Evolutionary conservation across 73 alveolate species (phyloP), one percentile per base, ranked within the genome.

Genomic region (Uronychia binucleata): DNA sequence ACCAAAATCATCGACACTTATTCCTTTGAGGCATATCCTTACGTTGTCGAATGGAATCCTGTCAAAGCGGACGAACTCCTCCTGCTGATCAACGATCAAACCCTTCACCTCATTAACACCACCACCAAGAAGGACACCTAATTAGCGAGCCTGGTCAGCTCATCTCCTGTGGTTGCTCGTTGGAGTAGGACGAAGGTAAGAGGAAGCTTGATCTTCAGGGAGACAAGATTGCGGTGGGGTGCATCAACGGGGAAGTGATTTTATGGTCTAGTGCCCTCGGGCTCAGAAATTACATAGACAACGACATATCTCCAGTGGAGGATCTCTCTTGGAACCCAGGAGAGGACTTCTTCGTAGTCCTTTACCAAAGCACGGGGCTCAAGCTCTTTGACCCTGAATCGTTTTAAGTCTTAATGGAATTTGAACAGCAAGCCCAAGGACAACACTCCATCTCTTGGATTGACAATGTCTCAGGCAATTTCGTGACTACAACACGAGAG

Each of bases 391-490:
- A 77, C 33, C 59, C 32, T 14, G 86, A 76, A 26, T 11, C 57
- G 0, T 35, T 78, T 0, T 0, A 26, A 1, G 67, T 75, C 29
- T 26, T 80, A 67, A 26, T 57, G 59, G 30, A 78, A 0, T 96
- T 94, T 87, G 99, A 96, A 59, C 92, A 81, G 77, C 91, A 91
- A 86, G 89, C 95, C 5, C 91, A 80, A 29, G 96, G 95, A 76
- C 81, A 93, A 57, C 90, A 90, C 57, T 81, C 88, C 58, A 84
- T 96, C 31, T 34, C 93, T 59, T 96, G 99, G 98, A 87, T 88
- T 59, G 90, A 94, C 67, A 88, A 92, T 74, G 92, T 83, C 32
- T 96, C 98, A n/a, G 99, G 99, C 0, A 88, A 88, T 74, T 96
- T 96, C 85, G 85, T 96, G 79, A 91, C 95, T 0, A 77, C 93